A percentile compares a stretch with the other conserved stretches of the same genome.
These are phyloP conservation scores for Populus hybrid DNA, from an alignment of 441 rosid species.

Conservation along the genomic window DNA sequence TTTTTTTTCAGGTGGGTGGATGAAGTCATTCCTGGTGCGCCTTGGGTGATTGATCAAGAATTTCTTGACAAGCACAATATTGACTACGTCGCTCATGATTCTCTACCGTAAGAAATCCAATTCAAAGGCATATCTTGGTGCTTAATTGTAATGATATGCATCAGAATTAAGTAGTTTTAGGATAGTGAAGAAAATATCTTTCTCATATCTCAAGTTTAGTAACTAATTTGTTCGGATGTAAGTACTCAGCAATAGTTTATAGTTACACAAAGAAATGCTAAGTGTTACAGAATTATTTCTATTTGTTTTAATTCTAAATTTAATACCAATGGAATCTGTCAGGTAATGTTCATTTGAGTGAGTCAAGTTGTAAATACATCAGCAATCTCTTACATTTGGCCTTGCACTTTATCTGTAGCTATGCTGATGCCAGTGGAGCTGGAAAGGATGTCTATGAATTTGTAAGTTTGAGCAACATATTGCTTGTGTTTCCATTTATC, in stretches of 20 bases:
- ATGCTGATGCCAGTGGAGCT: conserved; percentile 82
- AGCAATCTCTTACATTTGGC: not conserved
- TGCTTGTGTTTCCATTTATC: conserved; percentile 8
- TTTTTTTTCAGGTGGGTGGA: conserved; percentile 76
- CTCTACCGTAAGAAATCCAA: conserved; percentile 60
- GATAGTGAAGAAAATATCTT: not conserved
- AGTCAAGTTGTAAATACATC: not conserved
- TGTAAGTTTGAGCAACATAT: conserved; percentile 40
- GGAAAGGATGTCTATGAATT: conserved; percentile 83
- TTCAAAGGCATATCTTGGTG: not conserved
- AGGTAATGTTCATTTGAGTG: not conserved
- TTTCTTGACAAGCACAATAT: conserved; percentile 72
- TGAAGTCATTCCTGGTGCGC: conserved; percentile 80
- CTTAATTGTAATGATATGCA: not conserved
- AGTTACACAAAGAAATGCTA: not conserved
- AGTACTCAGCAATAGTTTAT: not conserved
- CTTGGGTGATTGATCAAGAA: conserved; percentile 65
- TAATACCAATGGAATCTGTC: not conserved
- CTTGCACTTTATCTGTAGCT: conserved; percentile 36
- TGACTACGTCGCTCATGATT: conserved; percentile 74
- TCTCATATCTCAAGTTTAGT: not conserved
- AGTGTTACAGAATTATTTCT: not conserved
- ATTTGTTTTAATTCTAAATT: not conserved
- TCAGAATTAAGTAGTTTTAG: not conserved
- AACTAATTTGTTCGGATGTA: not conserved